These are phyloP conservation scores for Syzygium malaccense DNA, from an alignment of 441 rosid genomes.

Conservation along the genomic window DNA sequence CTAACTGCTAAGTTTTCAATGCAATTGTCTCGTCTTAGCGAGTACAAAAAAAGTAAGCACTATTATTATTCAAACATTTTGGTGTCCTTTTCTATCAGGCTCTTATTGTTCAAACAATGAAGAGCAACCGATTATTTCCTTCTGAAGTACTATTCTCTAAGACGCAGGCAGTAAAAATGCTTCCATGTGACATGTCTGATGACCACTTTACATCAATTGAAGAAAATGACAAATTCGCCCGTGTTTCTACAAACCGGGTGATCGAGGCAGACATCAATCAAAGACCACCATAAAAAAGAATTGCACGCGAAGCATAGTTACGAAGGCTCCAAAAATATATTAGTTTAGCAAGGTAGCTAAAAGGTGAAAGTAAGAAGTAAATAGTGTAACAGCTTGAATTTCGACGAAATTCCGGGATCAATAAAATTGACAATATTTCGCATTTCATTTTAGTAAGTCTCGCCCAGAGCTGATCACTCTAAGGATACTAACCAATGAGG, in stretches of 20 bases:
- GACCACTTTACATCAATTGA: not conserved
- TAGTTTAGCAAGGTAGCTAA: not conserved
- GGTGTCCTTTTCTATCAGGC: not conserved
- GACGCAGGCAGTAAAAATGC: not conserved
- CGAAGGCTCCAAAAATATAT: not conserved
- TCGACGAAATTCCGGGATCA: too few species aligned
- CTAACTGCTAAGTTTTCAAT: not conserved
- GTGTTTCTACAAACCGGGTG: not conserved
- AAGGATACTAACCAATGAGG: too few species aligned
- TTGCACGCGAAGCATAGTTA: not conserved
- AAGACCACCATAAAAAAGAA: not conserved
- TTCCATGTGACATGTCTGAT: not conserved
- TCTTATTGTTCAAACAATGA: not conserved
- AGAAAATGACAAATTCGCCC: not conserved
- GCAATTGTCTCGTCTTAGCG: not conserved
- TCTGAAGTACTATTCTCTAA: not conserved
- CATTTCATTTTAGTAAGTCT: too few species aligned
- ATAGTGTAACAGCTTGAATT: too few species aligned
- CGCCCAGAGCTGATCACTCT: too few species aligned
- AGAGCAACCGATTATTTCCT: constrained; percentile 15
- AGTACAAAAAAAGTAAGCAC: not conserved
- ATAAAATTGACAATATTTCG: too few species aligned
- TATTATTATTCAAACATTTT: not conserved
- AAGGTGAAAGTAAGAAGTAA: not conserved
- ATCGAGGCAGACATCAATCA: not conserved